phyloP scores from a whole-genome alignment of 148 eudicot genomes.

The Camellia granthamiana region DNA sequence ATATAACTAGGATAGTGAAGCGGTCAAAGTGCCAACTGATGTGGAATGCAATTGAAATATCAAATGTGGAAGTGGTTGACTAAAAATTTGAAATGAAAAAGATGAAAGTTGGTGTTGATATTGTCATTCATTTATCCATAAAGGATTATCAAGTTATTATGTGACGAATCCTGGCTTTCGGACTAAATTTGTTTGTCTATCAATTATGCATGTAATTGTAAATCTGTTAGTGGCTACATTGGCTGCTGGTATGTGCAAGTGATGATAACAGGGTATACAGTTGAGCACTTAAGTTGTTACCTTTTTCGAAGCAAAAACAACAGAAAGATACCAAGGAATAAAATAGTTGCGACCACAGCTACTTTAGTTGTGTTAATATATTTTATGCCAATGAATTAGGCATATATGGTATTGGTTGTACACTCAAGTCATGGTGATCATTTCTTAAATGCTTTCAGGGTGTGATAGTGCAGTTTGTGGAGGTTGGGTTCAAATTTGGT shows the following conservation, averaged over 20 bases:
- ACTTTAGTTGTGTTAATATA: neutral
- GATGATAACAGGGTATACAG: neutral
- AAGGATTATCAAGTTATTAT: neutral
- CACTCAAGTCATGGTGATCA: neutral
- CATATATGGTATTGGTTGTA: neutral
- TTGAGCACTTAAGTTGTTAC: neutral
- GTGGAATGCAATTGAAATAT: neutral
- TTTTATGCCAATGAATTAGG: neutral
- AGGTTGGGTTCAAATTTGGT: neutral
- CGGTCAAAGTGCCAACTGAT: neutral
- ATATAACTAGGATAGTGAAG: neutral
- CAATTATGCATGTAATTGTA: neutral
- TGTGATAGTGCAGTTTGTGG: neutral
- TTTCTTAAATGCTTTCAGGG: neutral
- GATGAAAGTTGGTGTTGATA: neutral
- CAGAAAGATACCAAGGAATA: no score
- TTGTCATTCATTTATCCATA: neutral
- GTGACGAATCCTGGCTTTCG: neutral
- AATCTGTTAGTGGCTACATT: neutral
- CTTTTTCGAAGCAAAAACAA: neutral
- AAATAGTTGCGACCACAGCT: neutral
- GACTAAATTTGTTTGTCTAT: neutral
- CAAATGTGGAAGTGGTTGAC: neutral
- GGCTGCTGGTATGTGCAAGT: neutral
- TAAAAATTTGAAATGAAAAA: neutral